phyloP scores from a whole-genome alignment of 805 yeast species.

The Cyberlindnera misumaiensis region DNA sequence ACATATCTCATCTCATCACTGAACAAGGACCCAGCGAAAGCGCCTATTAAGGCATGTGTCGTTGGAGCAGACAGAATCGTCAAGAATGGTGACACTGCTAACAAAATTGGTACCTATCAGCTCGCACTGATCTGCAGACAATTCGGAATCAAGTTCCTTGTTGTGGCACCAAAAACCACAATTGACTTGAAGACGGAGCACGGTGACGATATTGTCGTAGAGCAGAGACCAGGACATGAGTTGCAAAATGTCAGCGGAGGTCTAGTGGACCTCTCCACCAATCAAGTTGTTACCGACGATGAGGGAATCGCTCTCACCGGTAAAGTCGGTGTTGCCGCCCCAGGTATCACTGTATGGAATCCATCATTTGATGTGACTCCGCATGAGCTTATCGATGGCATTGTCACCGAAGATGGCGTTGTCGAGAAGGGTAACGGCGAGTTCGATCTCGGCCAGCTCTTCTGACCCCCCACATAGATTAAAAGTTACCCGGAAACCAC shows the following conservation, averaged over 20 bases:
- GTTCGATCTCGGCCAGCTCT: constrained; percentile 34
- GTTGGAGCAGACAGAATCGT: constrained; percentile 92
- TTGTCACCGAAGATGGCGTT: constrained; percentile 75
- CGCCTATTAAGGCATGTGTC: constrained; percentile 81
- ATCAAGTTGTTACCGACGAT: constrained; percentile 21
- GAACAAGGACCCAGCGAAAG: constrained; percentile 22
- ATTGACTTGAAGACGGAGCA: constrained; percentile 59
- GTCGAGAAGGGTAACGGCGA: constrained; percentile 47
- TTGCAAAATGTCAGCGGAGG: constrained; percentile 73
- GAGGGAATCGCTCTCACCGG: constrained; percentile 29
- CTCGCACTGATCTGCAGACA: constrained; percentile 65
- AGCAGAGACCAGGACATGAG: constrained; percentile 79
- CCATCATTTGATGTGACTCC: constrained; percentile 97
- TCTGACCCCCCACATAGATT: constrained; percentile 1
- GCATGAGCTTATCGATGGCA: constrained; percentile 71
- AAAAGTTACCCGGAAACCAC: too few species aligned
- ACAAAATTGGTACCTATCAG: constrained; percentile 93
- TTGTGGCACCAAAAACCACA: constrained; percentile 94
- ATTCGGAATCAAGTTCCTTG: constrained; percentile 71
- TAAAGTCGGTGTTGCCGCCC: constrained; percentile 78
- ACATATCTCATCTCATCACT: constrained; percentile 57
- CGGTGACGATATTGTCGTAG: constrained; percentile 78
- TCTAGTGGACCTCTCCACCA: constrained; percentile 29
- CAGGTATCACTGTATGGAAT: constrained; percentile 84
- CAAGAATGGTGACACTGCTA: constrained; percentile 90